Base-by-base conservation (phyloP, 352 stramenopile genomes). In the Phytophthora pinifolia region DNA sequence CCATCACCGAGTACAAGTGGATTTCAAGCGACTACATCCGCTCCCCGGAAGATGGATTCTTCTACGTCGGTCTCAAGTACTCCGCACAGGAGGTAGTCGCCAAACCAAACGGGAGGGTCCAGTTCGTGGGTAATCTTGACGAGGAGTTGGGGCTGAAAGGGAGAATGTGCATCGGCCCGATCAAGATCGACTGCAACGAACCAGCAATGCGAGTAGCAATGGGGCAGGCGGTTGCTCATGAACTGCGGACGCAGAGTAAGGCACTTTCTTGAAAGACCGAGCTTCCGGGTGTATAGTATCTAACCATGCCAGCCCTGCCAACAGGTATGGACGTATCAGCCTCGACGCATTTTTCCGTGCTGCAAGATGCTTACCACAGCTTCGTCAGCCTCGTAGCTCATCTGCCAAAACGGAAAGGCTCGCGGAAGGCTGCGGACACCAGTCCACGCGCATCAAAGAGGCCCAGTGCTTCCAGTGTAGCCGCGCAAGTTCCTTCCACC, bases 31-130 rank as follows among this genome's bases (percentile, higher is more conserved):
- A 86, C 36, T 88, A 87, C 60, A 92, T 90, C 29, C 70, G 67
- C 13, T 71, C 83, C 22, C 67, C 62, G 0, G 67, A 71, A 47
- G 80, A 92, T 44, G 79, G 82, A 9, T 92, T 85, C 41, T 59
- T 90, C 12, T 92, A 90, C 53, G 18, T 88, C 34, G 82, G 82
- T 4, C 38, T 90, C 32, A 87, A 78, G 42, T 90, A 89, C 58
- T 58, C 60, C 31, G 42, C 48, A 3, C 34, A 47, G 15, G 62
- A 67, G 14, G 46, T 57, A 30, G 33, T 10, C 25, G 31, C 39
- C 41, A 59, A 54, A 5, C 38, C 43, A 44, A 59, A 46, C n/a
- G 56, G 50, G 48, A 52, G 32, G 33, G 59, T 60, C 9, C 54
- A 64, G 9, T 68, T 68, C 15, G 43, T 45, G 25, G 44, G 49